These are phyloP conservation scores for Babesia sp. DNA, from an alignment of 169 alveolate species.

Conservation along the genomic window DNA sequence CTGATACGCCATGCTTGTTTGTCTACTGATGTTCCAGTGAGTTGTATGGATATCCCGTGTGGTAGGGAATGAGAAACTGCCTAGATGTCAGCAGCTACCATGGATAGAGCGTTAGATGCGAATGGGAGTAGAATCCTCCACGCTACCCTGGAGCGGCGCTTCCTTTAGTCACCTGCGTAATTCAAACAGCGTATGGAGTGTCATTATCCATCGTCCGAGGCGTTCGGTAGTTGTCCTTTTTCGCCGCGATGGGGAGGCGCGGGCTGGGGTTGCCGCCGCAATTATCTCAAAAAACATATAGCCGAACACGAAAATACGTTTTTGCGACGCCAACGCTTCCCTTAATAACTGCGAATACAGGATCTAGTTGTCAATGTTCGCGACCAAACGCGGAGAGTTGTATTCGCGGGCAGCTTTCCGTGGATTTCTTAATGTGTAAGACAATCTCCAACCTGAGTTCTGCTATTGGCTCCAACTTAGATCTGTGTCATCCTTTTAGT, in stretches of 20 bases:
- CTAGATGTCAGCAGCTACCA: not conserved
- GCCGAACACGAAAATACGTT: not conserved
- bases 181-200: not conserved
- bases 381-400: too few species aligned
- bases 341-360: too few species aligned
- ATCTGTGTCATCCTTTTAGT: too few species aligned
- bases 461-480: too few species aligned
- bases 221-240: not conserved
- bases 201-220: not conserved
- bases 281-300: not conserved
- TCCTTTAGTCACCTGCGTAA: not conserved
- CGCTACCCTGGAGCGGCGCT: not conserved
- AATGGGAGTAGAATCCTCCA: slow-evolving; percentile 13
- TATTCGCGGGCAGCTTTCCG: not conserved
- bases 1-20: not conserved
- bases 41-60: not conserved
- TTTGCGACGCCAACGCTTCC: too few species aligned
- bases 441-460: too few species aligned
- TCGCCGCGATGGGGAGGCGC: slow-evolving; percentile 10
- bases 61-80: not conserved
- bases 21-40: not conserved
- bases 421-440: not conserved
- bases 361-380: too few species aligned
- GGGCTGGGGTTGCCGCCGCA: not conserved
- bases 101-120: not conserved